These are phyloP conservation scores for Petunia secreta DNA, from an alignment of 257 asterid species.

Conservation along the genomic window DNA sequence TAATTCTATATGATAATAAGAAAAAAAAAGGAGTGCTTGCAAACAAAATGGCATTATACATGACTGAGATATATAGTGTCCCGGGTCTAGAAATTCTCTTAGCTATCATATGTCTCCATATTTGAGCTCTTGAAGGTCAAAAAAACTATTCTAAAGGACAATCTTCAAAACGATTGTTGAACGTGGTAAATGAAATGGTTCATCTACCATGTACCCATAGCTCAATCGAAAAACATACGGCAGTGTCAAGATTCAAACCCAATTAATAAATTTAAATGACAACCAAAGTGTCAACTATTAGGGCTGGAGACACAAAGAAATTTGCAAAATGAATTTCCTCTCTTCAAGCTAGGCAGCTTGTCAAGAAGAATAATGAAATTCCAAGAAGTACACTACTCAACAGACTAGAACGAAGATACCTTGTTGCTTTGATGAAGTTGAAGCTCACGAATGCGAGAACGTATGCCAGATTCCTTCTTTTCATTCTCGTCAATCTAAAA, in stretches of 20 bases:
- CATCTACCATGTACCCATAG: not conserved
- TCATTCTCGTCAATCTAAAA: conserved; percentile 66
- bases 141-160: not conserved
- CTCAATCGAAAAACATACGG: not conserved
- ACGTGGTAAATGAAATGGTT: conserved; percentile 20
- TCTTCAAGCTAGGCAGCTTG: not conserved
- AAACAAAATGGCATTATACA: conserved; percentile 1
- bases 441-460: conserved; percentile 59
- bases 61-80: not conserved
- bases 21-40: not conserved
- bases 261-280: not conserved
- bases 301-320: not conserved
- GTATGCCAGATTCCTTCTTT: conserved; percentile 43
- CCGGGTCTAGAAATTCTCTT: not conserved
- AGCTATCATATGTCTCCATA: not conserved
- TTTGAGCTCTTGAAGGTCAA: conserved; percentile 21
- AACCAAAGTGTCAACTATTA: not conserved
- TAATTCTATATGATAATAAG: not conserved
- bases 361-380: not conserved
- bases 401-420: conserved; percentile 41
- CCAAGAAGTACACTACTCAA: not conserved
- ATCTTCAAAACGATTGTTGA: conserved; percentile 10
- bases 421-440: conserved; percentile 66
- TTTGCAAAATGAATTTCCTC: conserved; percentile 19
- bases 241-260: conserved; percentile 2